Evolutionary conservation across 768 basidiomycete species (phyloP).

Genomic region (Panaeolus cyanescens): DNA sequence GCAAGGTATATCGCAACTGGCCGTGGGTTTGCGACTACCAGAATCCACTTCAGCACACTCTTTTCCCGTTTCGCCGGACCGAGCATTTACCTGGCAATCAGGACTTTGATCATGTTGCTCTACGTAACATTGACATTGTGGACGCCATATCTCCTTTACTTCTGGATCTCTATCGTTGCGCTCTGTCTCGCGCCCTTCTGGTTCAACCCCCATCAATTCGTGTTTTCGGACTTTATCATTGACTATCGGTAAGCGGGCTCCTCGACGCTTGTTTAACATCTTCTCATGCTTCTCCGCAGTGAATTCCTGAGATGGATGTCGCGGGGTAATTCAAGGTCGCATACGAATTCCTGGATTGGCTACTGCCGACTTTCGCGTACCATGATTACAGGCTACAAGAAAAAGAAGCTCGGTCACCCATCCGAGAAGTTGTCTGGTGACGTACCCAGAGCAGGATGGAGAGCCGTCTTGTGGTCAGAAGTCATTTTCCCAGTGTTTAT

Average conservation of each 20-base stretch:
- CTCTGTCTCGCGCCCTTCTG: slow-evolving; percentile 95
- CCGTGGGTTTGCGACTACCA: slow-evolving; percentile 96
- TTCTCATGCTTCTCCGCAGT: slow-evolving; percentile 39
- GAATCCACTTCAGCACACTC: slow-evolving; percentile 92
- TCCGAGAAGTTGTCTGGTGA: slow-evolving; percentile 97
- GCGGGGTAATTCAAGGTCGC: slow-evolving; percentile 94
- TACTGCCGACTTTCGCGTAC: slow-evolving; percentile 98
- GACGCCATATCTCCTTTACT: slow-evolving; percentile 94
- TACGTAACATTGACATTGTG: slow-evolving; percentile 92
- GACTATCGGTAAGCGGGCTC: slow-evolving; percentile 72
- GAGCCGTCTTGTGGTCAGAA: slow-evolving; percentile 85
- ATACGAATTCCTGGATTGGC: slow-evolving; percentile 98
- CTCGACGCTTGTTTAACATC: slow-evolving; percentile 3
- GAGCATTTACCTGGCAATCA: slow-evolving; percentile 95
- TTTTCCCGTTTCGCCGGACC: slow-evolving; percentile 99
- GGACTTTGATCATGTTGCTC: slow-evolving; percentile 88
- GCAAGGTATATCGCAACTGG: slow-evolving; percentile 99
- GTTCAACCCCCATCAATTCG: slow-evolving; percentile 99
- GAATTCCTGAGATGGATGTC: slow-evolving; percentile 99
- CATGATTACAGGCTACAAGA: slow-evolving; percentile 99
- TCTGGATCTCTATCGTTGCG: slow-evolving; percentile 94
- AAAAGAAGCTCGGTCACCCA: slow-evolving; percentile 94
- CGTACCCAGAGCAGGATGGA: slow-evolving; percentile 91
- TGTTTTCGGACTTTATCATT: slow-evolving; percentile 94
- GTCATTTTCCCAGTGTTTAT: slow-evolving; percentile 84